Percentiles rank a stretch among this genome's conserved stretches.
Evolutionary conservation across 257 asterid species (phyloP).

Genomic region (Ehretia macrophylla): DNA sequence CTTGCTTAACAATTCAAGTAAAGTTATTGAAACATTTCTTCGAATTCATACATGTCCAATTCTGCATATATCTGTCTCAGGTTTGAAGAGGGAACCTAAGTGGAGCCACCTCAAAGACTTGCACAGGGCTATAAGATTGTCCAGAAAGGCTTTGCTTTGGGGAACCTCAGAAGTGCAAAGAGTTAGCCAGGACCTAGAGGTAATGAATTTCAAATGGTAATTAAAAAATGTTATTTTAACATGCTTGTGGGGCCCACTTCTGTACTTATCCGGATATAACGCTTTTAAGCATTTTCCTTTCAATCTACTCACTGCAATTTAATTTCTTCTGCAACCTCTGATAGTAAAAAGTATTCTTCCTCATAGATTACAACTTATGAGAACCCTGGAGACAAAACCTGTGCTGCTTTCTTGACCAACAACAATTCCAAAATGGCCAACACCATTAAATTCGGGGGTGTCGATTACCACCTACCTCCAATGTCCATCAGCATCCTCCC

Average conservation of each 20-base stretch:
- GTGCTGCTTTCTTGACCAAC: constrained; percentile 70
- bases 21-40: too few relatives aligned
- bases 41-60: too few relatives aligned
- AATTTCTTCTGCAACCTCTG: too few relatives aligned
- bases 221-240: too few relatives aligned
- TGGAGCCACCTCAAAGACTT: constrained; percentile 60
- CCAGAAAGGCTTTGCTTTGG: constrained; percentile 60
- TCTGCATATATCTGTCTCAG: constrained; percentile 19
- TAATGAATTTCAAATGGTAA: constrained; percentile 2
- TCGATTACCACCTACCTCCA: constrained; percentile 43
- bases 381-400: constrained; percentile 26
- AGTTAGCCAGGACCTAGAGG: constrained; percentile 45
- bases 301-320: too few relatives aligned
- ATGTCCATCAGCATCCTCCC: constrained; percentile 72
- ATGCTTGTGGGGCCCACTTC: too few relatives aligned
- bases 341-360: too few relatives aligned
- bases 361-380: constrained; percentile 40
- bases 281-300: too few relatives aligned
- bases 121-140: constrained; percentile 57
- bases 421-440: constrained; percentile 27
- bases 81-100: constrained; percentile 67
- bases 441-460: constrained; percentile 48
- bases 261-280: too few relatives aligned
- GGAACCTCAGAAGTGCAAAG: constrained; percentile 41
- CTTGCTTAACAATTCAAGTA: too few relatives aligned